Percentiles rank a stretch among this genome's conserved stretches.
phyloP scores from a whole-genome alignment of 176 grass and related monocot species.

The bread wheat (Triticum aestivum) region IWGSC_CS_RefSeq_v2.1 NC_057803.1:513703546-513704045 shows the following conservation, averaged over 20 bases:
- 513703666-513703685: neutral
- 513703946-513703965: constrained; percentile 72
- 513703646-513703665: neutral
- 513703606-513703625: constrained; percentile 86
- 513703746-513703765: constrained; percentile 78
- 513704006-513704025: constrained; percentile 15
- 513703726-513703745: constrained; percentile 66
- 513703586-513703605: constrained; percentile 85
- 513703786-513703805: constrained; percentile 72
- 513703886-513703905: constrained; percentile 58
- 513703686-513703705: neutral
- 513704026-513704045: neutral
- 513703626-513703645: constrained; percentile 82
- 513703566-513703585: constrained; percentile 76
- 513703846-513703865: constrained; percentile 7
- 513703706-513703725: neutral
- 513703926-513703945: constrained; percentile 63
- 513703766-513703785: constrained; percentile 52
- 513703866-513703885: neutral
- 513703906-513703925: constrained; percentile 69
- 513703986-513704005: constrained; percentile 73
- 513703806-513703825: constrained; percentile 53
- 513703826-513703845: neutral
- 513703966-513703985: constrained; percentile 86
- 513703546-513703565: neutral